phyloP scores from a whole-genome alignment of 345 rosid genomes.

The Linum usitatissimum region DNA sequence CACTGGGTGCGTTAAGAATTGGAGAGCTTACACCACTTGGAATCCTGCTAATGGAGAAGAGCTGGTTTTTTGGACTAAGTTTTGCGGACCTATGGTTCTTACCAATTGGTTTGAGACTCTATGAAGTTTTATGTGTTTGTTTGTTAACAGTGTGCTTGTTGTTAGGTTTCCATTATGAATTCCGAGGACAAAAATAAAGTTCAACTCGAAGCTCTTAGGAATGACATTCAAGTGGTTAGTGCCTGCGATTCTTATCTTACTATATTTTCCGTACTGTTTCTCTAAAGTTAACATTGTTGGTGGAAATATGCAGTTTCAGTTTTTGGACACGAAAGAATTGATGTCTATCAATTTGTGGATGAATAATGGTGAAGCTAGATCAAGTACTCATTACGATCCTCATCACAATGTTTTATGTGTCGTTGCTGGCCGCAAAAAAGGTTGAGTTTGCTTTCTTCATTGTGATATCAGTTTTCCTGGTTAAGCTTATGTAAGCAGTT shows the following conservation, averaged over 20 bases:
- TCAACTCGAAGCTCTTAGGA: constrained; percentile 8
- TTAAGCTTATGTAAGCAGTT: background rate
- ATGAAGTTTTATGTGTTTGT: too few species aligned
- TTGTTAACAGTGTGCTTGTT: background rate
- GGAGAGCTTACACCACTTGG: constrained; percentile 68
- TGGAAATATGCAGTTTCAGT: constrained; percentile 42
- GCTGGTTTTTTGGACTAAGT: too few species aligned
- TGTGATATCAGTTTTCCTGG: background rate
- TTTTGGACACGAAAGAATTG: constrained; percentile 44
- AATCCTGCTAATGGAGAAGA: constrained; percentile 34
- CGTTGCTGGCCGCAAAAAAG: constrained; percentile 74
- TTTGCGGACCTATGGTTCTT: too few species aligned
- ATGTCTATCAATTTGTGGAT: constrained; percentile 88
- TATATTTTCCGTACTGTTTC: constrained; percentile 7
- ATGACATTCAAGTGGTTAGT: constrained; percentile 51
- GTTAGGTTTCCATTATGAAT: constrained; percentile 60
- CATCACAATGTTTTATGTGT: constrained; percentile 80
- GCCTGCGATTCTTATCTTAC: constrained; percentile 1
- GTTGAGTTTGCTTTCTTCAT: constrained; percentile 22
- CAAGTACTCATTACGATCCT: constrained; percentile 90
- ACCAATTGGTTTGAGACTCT: too few species aligned
- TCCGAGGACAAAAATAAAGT: constrained; percentile 13
- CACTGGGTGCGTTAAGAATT: constrained; percentile 20
- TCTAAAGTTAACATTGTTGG: constrained; percentile 5
- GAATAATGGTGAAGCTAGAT: constrained; percentile 59